These are phyloP conservation scores for Bipolaris victoriae DNA, from an alignment of 2,329 filamentous ascomycete species.

Conservation along the genomic window DNA sequence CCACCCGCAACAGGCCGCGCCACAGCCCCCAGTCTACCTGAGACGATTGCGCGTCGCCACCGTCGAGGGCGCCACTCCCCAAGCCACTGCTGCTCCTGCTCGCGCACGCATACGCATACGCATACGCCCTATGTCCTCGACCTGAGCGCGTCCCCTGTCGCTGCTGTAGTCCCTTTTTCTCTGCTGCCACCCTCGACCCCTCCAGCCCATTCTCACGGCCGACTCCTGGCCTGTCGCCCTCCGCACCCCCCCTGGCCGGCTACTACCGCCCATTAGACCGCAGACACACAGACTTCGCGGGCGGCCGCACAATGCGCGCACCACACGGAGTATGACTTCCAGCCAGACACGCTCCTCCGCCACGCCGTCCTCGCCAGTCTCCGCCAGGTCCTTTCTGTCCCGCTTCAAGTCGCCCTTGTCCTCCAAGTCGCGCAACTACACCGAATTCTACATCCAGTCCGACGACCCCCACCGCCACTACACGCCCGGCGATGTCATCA, in stretches of 20 bases:
- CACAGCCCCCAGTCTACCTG: conserved; percentile 34
- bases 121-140: conserved; percentile 16
- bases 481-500: conserved; percentile 74
- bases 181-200: neutral
- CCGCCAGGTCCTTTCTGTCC: conserved; percentile 54
- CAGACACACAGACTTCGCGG: conserved; percentile 28
- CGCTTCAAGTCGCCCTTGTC: conserved; percentile 63
- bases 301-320: conserved; percentile 49
- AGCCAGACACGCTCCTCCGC: conserved; percentile 42
- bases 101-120: conserved; percentile 19
- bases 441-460: conserved; percentile 79
- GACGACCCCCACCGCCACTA: conserved; percentile 81
- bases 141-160: conserved; percentile 14
- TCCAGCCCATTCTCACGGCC: conserved; percentile 1
- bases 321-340: conserved; percentile 49
- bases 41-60: conserved; percentile 41
- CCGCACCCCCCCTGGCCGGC: neutral
- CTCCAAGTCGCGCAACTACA: conserved; percentile 66
- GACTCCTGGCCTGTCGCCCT: conserved; percentile 1
- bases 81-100: conserved; percentile 24
- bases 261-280: neutral
- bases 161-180: neutral
- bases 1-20: conserved; percentile 13
- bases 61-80: conserved; percentile 17
- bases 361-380: conserved; percentile 35